phyloP scores from a whole-genome alignment of 768 basidiomycete genomes.

The Russula abietina region DNA sequence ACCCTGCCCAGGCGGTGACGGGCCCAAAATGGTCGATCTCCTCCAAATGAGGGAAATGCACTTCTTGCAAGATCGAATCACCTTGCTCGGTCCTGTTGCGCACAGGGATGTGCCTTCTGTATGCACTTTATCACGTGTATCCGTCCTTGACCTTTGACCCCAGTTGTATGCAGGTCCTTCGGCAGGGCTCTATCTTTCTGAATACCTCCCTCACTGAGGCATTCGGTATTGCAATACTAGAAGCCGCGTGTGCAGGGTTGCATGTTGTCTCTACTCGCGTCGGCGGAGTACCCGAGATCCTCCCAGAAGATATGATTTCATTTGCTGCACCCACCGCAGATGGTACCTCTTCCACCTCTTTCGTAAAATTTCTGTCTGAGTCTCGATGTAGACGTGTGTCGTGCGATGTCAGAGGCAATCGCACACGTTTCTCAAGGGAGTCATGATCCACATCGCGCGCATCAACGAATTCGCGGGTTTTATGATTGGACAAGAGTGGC shows the following conservation, averaged over 20 bases:
- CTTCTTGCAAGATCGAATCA: slow-evolving; percentile 85
- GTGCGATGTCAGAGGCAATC: slow-evolving; percentile 79
- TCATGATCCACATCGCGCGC: slow-evolving; percentile 72
- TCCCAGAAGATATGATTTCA: slow-evolving; percentile 91
- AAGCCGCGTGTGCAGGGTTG: slow-evolving; percentile 91
- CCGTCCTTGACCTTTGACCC: not conserved
- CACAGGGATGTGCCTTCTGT: slow-evolving; percentile 77
- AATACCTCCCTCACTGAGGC: slow-evolving; percentile 95
- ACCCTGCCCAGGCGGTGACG: slow-evolving; percentile 69
- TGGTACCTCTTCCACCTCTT: slow-evolving; percentile 43
- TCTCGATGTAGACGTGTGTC: slow-evolving; percentile 61
- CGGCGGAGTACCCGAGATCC: slow-evolving; percentile 91
- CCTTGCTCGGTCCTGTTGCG: slow-evolving; percentile 74
- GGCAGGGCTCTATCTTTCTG: slow-evolving; percentile 83
- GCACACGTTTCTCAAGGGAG: slow-evolving; percentile 54
- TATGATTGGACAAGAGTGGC: slow-evolving; percentile 86
- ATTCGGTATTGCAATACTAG: slow-evolving; percentile 95
- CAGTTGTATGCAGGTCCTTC: slow-evolving; percentile 54
- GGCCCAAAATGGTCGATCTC: slow-evolving; percentile 90
- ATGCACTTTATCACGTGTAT: not conserved
- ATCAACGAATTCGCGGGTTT: slow-evolving; percentile 70
- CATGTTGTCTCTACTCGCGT: slow-evolving; percentile 93
- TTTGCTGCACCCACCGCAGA: slow-evolving; percentile 93
- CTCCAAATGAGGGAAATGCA: slow-evolving; percentile 94
- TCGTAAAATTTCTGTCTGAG: not conserved